Percentiles rank a stretch among this genome's conserved stretches.
phyloP scores from a whole-genome alignment of 768 basidiomycete genomes.

The Obba rivulosa region DNA sequence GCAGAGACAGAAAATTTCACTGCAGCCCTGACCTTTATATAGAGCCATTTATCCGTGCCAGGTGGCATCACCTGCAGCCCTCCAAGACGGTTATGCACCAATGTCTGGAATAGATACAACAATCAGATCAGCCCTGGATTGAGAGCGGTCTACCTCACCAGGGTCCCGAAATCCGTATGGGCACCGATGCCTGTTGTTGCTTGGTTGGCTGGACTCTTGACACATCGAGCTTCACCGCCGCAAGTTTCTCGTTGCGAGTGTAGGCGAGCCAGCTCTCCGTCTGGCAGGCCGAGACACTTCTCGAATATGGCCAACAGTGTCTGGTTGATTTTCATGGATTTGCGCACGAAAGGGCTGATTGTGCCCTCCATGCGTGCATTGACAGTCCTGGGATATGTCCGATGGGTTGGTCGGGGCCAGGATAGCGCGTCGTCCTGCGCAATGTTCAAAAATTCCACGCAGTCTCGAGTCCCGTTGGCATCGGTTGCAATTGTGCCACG shows the following conservation, averaged over 20 bases:
- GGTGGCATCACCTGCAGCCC: conserved; percentile 40
- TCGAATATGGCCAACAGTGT: conserved; percentile 53
- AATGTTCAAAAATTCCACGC: conserved; percentile 60
- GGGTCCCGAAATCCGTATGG: conserved; percentile 73
- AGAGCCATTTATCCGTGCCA: conserved; percentile 33
- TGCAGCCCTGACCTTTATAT: conserved; percentile 30
- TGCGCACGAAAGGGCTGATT: conserved; percentile 51
- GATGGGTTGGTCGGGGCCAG: conserved; percentile 46
- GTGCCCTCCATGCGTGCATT: conserved; percentile 43
- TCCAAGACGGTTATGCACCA: conserved; percentile 39
- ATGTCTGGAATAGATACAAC: conserved; percentile 19
- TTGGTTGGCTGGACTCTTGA: conserved; percentile 37
- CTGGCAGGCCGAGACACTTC: conserved; percentile 46
- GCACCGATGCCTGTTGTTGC: conserved; percentile 41
- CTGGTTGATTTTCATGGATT: conserved; percentile 51
- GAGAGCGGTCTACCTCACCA: conserved; percentile 34
- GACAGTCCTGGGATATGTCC: conserved; percentile 53
- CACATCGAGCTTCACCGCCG: conserved; percentile 53
- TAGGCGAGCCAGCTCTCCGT: conserved; percentile 36
- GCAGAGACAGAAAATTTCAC: neutral
- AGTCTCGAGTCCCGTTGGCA: conserved; percentile 49
- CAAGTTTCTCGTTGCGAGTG: conserved; percentile 45
- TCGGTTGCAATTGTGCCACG: conserved; percentile 59
- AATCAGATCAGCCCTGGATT: conserved; percentile 2
- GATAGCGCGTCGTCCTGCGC: conserved; percentile 65